Conservation (phyloP, 1,139 yeast species). For the Entelexis sorbosivorans region DNA sequence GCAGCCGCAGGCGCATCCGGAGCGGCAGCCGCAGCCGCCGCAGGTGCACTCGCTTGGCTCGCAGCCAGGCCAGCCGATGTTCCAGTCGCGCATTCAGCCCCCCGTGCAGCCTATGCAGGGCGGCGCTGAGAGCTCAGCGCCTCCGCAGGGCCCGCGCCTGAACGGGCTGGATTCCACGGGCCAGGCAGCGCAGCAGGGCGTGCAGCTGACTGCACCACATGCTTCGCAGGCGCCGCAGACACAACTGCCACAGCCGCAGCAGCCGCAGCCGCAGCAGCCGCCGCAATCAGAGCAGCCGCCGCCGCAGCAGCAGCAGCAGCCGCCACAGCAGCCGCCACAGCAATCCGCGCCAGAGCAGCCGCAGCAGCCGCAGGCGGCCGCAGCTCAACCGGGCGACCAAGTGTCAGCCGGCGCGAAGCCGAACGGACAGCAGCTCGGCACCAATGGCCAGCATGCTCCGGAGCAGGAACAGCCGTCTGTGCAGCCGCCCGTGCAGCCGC, state of each 20-base stretch:
- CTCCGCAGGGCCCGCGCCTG: neutral
- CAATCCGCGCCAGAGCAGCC: too few relatives aligned
- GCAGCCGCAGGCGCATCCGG: slow-evolving; percentile 40
- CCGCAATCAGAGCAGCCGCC: neutral
- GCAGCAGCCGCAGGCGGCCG: neutral
- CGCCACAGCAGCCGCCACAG: neutral
- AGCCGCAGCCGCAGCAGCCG: neutral
- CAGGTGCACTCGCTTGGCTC: slow-evolving; percentile 11
- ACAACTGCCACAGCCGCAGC: neutral
- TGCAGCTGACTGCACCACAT: neutral
- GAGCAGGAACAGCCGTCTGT: neutral
- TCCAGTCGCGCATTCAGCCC: neutral
- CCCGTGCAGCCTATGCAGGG: neutral
- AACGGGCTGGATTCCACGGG: neutral
- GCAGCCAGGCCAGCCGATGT: neutral
- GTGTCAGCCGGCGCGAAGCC: neutral
- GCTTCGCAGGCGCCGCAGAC: too few relatives aligned
- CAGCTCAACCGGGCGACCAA: neutral
- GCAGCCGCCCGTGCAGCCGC: slow-evolving; percentile 1
- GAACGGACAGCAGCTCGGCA: neutral
- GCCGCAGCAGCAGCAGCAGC: neutral
- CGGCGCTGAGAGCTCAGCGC: neutral
- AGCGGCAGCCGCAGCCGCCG: slow-evolving; percentile 6
- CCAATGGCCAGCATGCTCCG: neutral
- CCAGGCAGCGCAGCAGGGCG: neutral